Evolutionary conservation across 108 stramenopile species (phyloP).

Genomic region (Phaeodactylum tricornutum): DNA sequence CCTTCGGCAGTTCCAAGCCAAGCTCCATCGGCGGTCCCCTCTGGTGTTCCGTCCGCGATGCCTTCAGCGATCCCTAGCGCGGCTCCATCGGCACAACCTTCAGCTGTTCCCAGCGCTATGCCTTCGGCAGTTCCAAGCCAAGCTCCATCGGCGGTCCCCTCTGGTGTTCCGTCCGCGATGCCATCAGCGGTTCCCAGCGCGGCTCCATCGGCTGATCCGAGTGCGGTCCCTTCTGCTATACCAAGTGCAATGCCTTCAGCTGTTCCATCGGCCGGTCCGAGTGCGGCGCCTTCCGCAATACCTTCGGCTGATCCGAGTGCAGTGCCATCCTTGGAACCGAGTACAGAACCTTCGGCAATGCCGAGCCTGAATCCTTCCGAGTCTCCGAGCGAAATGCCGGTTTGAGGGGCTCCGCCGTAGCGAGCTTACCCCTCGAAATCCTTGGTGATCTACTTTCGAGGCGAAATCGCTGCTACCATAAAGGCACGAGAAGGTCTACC

Average conservation of each 20-base stretch:
- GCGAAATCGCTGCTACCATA: too few relatives aligned
- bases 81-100: neutral
- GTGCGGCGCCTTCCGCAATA: neutral
- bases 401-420: too few relatives aligned
- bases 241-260: neutral
- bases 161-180: neutral
- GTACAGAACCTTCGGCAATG: too few relatives aligned
- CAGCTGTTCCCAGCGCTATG: neutral
- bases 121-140: neutral
- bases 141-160: neutral
- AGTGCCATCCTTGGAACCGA: neutral
- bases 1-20: conserved; percentile 11
- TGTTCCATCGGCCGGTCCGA: neutral
- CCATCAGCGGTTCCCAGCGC: neutral
- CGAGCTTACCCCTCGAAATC: too few relatives aligned
- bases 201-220: neutral
- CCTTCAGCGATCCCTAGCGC: neutral
- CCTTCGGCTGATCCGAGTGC: conserved; percentile 1
- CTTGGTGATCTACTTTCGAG: too few relatives aligned
- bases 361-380: neutral
- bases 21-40: conserved; percentile 16
- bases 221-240: neutral
- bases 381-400: neutral
- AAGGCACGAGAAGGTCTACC: too few relatives aligned
- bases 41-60: neutral